Base-by-base conservation (phyloP, 805 yeast species). In the Danielia reshetovae region DNA sequence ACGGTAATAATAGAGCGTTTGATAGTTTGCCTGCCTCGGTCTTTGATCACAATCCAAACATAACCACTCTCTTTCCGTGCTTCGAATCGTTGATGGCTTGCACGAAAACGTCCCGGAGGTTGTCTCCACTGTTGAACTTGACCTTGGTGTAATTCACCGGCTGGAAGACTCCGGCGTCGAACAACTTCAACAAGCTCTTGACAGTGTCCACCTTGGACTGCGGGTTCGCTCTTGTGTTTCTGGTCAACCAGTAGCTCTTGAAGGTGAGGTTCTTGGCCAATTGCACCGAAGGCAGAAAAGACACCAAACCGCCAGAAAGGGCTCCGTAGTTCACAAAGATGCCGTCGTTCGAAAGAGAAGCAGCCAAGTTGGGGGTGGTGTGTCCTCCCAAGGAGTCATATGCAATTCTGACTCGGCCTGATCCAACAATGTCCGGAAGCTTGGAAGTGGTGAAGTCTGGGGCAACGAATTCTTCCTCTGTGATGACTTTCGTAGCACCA, bases 201-300 rank as follows among this genome's bases (percentile, higher is more conserved):
- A 85, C 66, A n/a, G 81, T 73, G 3, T 65, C 62, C 26, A 68
- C 65, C 55, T 83, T 83, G 22, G 70, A 66, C 21, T 70, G 68
- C 3, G 93, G 90, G 47, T 82, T 39, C 11, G 27, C 14, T 9
- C 34, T 24, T 21, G 44, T 47, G 36, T 58, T 59, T 12, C 50
- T 37, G 21, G 59, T 57, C 28, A 60, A 47, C 65, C 66, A 61
- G 47, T 56, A 61, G 12, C 61, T 51, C 13, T 35, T 46, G 19
- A 57, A 45, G 12, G 55, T 48, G 34, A 60, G 43, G 39, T 60
- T 57, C 35, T 59, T 60, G 42, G 48, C 57, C 37, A 61, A 51
- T 34, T 59, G 65, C 6, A 43, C 42, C 2, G 42, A 43, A 6
- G 54, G 47, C 14, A 54, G 38, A 45, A 43, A 57, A 32, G 25